A percentile compares a stretch with the other conserved stretches of the same genome.
These are phyloP conservation scores for Calonectria hongkongensis DNA, from an alignment of 2,329 filamentous ascomycete genomes.

Conservation along the genomic window DNA sequence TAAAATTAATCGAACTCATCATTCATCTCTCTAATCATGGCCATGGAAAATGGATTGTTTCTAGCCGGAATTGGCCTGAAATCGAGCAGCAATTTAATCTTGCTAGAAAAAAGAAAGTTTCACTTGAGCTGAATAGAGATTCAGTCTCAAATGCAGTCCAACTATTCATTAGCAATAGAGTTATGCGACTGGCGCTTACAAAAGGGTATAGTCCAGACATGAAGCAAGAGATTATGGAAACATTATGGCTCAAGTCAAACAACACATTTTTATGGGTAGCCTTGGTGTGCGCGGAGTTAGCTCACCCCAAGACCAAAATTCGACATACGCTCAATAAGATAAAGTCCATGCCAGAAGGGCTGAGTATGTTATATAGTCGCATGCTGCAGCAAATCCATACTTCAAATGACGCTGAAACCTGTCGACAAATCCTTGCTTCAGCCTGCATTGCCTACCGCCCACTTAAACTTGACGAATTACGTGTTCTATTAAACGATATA, in stretches of 20 bases:
- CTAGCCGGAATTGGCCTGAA: constrained; percentile 45
- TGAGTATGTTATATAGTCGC: constrained; percentile 60
- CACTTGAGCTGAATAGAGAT: constrained; percentile 61
- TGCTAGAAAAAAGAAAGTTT: constrained; percentile 50
- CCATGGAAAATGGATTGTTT: background rate
- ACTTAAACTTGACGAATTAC: constrained; percentile 59
- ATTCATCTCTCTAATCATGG: background rate
- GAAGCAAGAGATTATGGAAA: constrained; percentile 21
- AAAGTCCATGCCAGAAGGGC: constrained; percentile 57
- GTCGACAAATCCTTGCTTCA: constrained; percentile 59
- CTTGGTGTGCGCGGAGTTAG: constrained; percentile 46
- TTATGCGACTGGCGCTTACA: background rate
- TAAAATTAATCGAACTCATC: background rate
- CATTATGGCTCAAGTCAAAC: constrained; percentile 58
- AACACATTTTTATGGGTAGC: constrained; percentile 59
- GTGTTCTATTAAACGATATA: constrained; percentile 44
- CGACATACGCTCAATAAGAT: constrained; percentile 38
- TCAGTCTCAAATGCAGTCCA: constrained; percentile 59
- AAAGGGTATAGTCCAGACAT: constrained; percentile 26
- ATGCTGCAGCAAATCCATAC: constrained; percentile 61
- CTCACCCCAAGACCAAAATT: constrained; percentile 16
- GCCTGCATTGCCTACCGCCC: constrained; percentile 59
- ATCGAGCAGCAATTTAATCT: constrained; percentile 60
- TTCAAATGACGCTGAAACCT: constrained; percentile 56
- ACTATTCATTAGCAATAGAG: constrained; percentile 57